Evolutionary conservation across 176 grass and related monocot genomes (phyloP).

Genomic region (Ensete glaucum): DNA sequence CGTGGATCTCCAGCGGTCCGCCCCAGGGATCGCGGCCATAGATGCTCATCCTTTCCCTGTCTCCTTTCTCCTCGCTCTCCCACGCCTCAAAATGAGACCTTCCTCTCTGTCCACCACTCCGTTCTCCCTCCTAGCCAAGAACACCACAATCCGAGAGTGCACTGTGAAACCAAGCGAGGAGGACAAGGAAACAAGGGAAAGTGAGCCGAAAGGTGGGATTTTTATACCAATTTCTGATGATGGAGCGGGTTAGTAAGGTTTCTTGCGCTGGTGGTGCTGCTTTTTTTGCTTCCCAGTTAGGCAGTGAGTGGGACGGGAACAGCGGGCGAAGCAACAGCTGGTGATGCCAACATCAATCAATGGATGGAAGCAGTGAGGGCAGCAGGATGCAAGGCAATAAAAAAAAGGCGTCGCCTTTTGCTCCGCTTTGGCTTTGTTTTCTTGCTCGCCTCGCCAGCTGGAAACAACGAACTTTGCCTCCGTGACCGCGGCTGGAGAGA

Average conservation of each 20-base stretch:
- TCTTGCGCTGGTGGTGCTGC: no score
- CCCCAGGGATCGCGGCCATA: slow-evolving; percentile 12
- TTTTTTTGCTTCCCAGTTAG: not conserved
- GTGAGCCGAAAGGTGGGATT: not conserved
- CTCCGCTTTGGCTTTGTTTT: not conserved
- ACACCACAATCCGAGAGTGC: not conserved
- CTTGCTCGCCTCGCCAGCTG: not conserved
- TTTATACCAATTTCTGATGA: not conserved
- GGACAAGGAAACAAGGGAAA: not conserved
- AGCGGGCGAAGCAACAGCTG: not conserved
- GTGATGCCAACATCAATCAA: not conserved
- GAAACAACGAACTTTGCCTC: not conserved
- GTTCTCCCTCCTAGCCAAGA: not conserved
- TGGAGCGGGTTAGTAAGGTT: no score
- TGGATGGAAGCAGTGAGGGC: not conserved
- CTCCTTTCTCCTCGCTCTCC: not conserved
- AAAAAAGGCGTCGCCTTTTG: no score
- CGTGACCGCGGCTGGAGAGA: not conserved
- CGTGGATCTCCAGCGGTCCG: slow-evolving; percentile 12
- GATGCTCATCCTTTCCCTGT: not conserved
- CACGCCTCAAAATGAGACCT: not conserved
- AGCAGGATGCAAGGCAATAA: not conserved
- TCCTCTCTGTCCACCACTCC: not conserved
- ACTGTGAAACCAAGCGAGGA: not conserved
- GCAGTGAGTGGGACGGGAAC: not conserved